These are phyloP conservation scores for Rosa chinensis DNA, from an alignment of 306 rosid genomes.

Conservation along the genomic window DNA sequence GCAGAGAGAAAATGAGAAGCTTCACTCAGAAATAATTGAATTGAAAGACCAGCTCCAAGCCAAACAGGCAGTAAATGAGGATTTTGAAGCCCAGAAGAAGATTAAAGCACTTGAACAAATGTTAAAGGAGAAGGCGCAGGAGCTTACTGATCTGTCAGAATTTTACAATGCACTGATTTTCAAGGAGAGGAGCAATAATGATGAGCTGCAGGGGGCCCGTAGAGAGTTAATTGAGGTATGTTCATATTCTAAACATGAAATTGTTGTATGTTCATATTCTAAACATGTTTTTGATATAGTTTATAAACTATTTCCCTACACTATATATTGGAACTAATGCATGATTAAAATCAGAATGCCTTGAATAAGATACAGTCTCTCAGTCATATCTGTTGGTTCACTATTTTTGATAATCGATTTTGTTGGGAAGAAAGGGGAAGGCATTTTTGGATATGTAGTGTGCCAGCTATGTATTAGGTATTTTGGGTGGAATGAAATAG, in stretches of 20 bases:
- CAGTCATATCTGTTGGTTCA: too few relatives aligned
- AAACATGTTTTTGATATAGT: not conserved
- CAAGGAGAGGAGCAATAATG: slow-evolving; percentile 59
- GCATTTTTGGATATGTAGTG: not conserved
- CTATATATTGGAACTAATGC: too few relatives aligned
- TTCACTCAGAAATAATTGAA: slow-evolving; percentile 44
- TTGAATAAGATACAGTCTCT: too few relatives aligned
- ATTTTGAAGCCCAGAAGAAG: not conserved
- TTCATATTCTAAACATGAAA: not conserved
- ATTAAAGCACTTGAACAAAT: not conserved
- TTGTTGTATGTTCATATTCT: too few relatives aligned
- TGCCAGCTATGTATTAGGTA: not conserved
- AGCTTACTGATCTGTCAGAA: slow-evolving; percentile 34
- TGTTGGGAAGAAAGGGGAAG: not conserved
- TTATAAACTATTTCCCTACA: not conserved
- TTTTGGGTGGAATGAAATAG: not conserved
- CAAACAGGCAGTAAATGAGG: not conserved
- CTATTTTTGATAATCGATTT: too few relatives aligned
- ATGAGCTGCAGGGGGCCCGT: slow-evolving; percentile 73
- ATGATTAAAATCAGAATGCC: too few relatives aligned
- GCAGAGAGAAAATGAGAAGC: slow-evolving; percentile 63
- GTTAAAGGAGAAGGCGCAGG: slow-evolving; percentile 55
- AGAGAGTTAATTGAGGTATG: slow-evolving; percentile 47
- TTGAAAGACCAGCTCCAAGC: slow-evolving; percentile 46
- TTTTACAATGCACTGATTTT: slow-evolving; percentile 48